Evolutionary conservation across 768 basidiomycete species (phyloP).

Genomic region (Galerina marginata): DNA sequence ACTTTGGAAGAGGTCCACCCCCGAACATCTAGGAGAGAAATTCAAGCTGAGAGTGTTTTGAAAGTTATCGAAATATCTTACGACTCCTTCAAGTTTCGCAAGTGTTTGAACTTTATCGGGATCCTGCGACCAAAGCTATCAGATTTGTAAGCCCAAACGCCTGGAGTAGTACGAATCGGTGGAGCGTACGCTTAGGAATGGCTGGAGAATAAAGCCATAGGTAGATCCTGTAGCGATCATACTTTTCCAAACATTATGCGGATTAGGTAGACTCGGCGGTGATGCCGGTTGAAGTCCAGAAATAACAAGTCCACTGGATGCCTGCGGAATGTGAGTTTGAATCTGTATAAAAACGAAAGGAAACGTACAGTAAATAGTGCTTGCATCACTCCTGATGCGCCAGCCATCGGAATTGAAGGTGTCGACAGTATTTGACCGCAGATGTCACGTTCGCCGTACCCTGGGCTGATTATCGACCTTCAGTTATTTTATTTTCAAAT

Average conservation of each 20-base stretch:
- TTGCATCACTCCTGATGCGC: slow-evolving; percentile 8
- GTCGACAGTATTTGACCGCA: slow-evolving; percentile 7
- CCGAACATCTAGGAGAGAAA: neutral
- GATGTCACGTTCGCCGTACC: slow-evolving; percentile 9
- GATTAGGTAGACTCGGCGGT: neutral
- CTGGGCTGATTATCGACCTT: neutral
- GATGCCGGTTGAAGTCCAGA: slow-evolving; percentile 3
- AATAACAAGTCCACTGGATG: neutral
- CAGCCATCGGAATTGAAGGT: slow-evolving; percentile 5
- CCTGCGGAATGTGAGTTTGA: neutral
- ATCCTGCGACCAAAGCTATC: slow-evolving; percentile 8
- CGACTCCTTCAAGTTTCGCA: slow-evolving; percentile 3
- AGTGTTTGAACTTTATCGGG: neutral
- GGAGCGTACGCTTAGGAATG: neutral
- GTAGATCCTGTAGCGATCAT: slow-evolving; percentile 2
- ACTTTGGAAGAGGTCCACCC: slow-evolving; percentile 1
- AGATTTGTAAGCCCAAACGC: neutral
- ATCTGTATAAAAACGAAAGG: neutral
- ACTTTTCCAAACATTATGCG: slow-evolving; percentile 5
- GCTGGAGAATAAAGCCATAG: slow-evolving; percentile 3
- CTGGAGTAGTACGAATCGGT: neutral
- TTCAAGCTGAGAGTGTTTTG: neutral
- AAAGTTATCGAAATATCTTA: neutral
- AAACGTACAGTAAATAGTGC: neutral
- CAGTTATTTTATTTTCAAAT: neutral